Percentiles rank a stretch among this genome's conserved stretches.
Conservation (phyloP, 345 rosid genomes). For the Kandelia obovata region DNA sequence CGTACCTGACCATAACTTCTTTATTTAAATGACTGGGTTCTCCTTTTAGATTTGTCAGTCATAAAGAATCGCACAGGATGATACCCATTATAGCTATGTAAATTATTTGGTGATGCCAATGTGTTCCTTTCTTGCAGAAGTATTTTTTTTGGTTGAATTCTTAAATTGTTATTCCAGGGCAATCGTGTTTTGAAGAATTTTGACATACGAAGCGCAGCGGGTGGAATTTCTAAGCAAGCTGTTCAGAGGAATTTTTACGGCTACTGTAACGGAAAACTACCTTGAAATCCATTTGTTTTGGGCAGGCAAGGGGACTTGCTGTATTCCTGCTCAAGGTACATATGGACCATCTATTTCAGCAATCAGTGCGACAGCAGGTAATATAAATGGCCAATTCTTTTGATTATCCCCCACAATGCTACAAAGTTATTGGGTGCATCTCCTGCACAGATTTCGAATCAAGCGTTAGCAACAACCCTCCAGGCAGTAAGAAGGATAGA, state of each 20-base stretch:
- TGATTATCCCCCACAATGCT: neutral
- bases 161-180: constrained; percentile 18
- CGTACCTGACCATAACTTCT: too few species aligned
- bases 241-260: constrained; percentile 13
- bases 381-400: neutral
- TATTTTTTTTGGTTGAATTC: neutral
- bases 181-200: constrained; percentile 32
- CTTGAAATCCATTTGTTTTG: constrained; percentile 35
- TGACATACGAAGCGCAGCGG: constrained; percentile 31
- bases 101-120: neutral
- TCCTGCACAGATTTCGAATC: neutral
- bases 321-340: constrained; percentile 25
- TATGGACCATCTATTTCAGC: constrained; percentile 44
- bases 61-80: too few species aligned
- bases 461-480: too few species aligned
- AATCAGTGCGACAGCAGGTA: constrained; percentile 60
- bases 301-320: constrained; percentile 41
- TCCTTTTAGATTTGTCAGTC: too few species aligned
- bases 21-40: too few species aligned
- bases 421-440: constrained; percentile 12
- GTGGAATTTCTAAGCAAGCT: constrained; percentile 24
- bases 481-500: constrained; percentile 20
- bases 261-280: constrained; percentile 26
- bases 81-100: too few species aligned
- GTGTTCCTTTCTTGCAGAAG: neutral